Percentiles rank a stretch among this genome's conserved stretches.
Conservation (phyloP, 441 rosid genomes). For the Eruca vesicaria region DNA sequence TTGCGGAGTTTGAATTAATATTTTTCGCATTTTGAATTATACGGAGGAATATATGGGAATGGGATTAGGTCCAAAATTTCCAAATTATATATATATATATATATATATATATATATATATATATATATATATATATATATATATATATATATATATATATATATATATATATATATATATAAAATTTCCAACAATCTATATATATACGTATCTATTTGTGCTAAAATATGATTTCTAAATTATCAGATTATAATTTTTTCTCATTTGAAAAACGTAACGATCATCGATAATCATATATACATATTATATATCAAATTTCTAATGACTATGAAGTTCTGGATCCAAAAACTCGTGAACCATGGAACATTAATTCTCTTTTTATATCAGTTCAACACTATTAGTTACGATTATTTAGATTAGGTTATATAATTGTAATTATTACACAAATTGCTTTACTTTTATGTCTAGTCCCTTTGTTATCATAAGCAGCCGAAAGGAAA, state of each 20-base stretch:
- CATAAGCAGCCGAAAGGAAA: constrained; percentile 39
- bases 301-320: background rate
- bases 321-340: background rate
- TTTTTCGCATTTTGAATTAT: background rate
- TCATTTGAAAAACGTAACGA: background rate
- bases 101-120: background rate
- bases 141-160: background rate
- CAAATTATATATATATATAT: background rate
- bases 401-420: background rate
- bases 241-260: background rate
- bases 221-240: background rate
- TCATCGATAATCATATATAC: background rate
- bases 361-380: background rate
- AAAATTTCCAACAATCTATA: too few species aligned
- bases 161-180: background rate
- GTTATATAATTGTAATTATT: constrained; percentile 30
- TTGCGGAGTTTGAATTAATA: background rate
- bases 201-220: background rate
- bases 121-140: background rate
- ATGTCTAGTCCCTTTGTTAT: constrained; percentile 22
- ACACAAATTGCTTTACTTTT: constrained; percentile 30
- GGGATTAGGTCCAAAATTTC: background rate
- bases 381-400: background rate
- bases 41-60: background rate
- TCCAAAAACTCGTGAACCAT: background rate